Percentiles rank a stretch among this genome's conserved stretches.
These are phyloP conservation scores for Chaetomium fimeti DNA, from an alignment of 495 filamentous ascomycete species.

Conservation along the genomic window DNA sequence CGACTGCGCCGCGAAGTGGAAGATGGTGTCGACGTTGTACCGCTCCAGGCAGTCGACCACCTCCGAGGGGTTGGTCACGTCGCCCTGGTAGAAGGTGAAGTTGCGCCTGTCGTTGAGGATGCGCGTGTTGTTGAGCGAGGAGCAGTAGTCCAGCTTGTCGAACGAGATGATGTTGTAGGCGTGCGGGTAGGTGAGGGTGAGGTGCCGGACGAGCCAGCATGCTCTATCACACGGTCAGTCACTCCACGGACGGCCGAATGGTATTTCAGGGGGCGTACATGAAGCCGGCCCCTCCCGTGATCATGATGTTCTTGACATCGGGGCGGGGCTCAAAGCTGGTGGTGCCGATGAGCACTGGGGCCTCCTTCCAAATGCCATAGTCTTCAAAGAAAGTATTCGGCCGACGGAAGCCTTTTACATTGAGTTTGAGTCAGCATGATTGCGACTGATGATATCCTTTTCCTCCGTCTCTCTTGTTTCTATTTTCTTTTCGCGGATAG, in stretches of 20 bases:
- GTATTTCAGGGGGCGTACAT: conserved; percentile 52
- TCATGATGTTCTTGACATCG: conserved; percentile 68
- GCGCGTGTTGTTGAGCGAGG: conserved; percentile 68
- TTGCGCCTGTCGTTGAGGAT: conserved; percentile 59
- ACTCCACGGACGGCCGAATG: conserved; percentile 10
- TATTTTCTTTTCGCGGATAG: not conserved
- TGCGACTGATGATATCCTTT: not conserved
- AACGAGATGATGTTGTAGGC: conserved; percentile 73
- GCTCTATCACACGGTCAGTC: conserved; percentile 40
- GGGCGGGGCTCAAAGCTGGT: conserved; percentile 61
- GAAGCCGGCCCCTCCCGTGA: conserved; percentile 71
- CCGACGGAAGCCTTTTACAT: conserved; percentile 12
- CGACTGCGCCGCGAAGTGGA: conserved; percentile 75
- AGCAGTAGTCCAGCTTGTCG: conserved; percentile 73
- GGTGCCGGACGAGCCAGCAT: conserved; percentile 71
- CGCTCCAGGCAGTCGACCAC: conserved; percentile 59
- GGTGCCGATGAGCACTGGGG: conserved; percentile 61
- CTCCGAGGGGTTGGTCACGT: conserved; percentile 61
- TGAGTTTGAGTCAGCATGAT: not conserved
- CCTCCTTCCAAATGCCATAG: conserved; percentile 61
- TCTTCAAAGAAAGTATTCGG: conserved; percentile 50
- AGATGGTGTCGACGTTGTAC: conserved; percentile 67
- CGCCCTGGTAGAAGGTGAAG: conserved; percentile 72
- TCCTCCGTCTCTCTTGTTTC: not conserved
- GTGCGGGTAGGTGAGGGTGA: conserved; percentile 62